Conservation (phyloP, 1,284 basidiomycete genomes). For the Cryptococcus maquisensis region DNA sequence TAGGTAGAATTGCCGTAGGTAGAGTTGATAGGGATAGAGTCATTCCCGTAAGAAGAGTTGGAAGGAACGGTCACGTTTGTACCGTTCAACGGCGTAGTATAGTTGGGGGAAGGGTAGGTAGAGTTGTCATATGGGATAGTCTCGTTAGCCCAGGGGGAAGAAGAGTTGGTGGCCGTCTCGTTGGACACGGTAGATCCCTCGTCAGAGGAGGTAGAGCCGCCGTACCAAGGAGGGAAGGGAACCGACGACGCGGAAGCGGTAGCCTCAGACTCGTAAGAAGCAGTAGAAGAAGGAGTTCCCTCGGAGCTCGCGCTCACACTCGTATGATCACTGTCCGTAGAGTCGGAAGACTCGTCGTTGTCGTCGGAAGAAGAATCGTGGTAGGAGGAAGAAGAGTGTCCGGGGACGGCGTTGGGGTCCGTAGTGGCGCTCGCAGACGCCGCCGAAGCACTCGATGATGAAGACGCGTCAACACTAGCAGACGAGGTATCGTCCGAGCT, state of each 20-base stretch:
- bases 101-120: neutral
- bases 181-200: neutral
- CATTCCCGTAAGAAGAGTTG: conserved; percentile 5
- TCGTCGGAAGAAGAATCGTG: conserved; percentile 5
- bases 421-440: neutral
- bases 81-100: neutral
- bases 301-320: conserved; percentile 1
- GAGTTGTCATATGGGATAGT: neutral
- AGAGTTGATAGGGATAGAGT: conserved; percentile 4
- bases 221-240: conserved; percentile 16
- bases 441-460: neutral
- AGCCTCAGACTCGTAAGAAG: neutral
- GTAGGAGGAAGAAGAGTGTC: conserved; percentile 3
- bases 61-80: neutral
- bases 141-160: neutral
- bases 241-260: neutral
- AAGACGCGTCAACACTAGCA: neutral
- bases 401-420: neutral
- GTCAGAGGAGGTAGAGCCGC: conserved; percentile 3
- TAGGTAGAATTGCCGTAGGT: conserved; percentile 10
- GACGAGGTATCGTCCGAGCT: neutral
- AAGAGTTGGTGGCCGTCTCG: neutral
- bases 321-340: neutral
- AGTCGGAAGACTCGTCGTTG: conserved; percentile 2
- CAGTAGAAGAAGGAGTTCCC: conserved; percentile 5